phyloP scores from a whole-genome alignment of 225 moss, liverwort and hornwort genomes.

The Marchantia paleacea region DNA sequence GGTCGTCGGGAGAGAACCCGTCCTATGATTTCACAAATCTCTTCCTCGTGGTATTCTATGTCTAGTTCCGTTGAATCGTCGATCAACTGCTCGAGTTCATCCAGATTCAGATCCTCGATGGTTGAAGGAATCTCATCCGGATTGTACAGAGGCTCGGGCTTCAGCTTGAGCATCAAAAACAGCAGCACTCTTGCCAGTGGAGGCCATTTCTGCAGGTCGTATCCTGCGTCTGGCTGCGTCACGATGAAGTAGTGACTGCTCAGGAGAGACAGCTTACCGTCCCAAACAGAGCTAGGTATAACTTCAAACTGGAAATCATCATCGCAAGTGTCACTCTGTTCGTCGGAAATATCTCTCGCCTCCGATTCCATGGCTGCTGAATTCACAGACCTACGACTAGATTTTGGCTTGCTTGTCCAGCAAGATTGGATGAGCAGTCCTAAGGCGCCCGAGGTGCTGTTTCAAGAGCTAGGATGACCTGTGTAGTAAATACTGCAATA shows the following conservation, averaged over 20 bases:
- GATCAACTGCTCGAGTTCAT: neutral
- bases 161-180: constrained; percentile 18
- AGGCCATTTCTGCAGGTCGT: constrained; percentile 16
- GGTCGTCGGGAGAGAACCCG: constrained; percentile 5
- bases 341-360: neutral
- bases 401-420: neutral
- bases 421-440: neutral
- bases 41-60: constrained; percentile 20
- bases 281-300: constrained; percentile 13
- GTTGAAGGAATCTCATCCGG: constrained; percentile 5
- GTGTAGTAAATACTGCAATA: neutral
- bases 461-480: neutral
- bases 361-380: neutral
- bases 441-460: neutral
- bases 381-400: neutral
- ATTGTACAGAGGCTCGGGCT: constrained; percentile 2
- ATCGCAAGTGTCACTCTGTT: neutral
- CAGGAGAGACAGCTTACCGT: constrained; percentile 8
- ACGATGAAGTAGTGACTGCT: constrained; percentile 16
- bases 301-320: neutral
- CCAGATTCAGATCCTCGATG: constrained; percentile 17
- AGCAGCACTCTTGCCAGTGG: constrained; percentile 10
- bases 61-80: constrained; percentile 5
- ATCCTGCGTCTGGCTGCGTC: constrained; percentile 12
- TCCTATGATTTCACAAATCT: constrained; percentile 16